A percentile compares a stretch with the other conserved stretches of the same genome.
Conservation (phyloP, 768 basidiomycete species). For the Pleurotus ostreatus region DNA sequence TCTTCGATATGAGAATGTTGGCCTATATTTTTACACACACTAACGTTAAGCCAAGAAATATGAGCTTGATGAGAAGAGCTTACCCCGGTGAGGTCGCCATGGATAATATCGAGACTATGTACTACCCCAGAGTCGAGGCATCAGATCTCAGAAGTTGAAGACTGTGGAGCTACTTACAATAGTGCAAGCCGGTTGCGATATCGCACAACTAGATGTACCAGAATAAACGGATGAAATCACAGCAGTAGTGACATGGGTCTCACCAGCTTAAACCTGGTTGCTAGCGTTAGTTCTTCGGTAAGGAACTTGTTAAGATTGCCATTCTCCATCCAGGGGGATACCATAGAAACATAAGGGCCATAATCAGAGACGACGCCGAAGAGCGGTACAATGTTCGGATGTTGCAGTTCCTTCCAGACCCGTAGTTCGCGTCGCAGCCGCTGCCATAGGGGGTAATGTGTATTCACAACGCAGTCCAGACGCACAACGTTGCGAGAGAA, state of each 20-base stretch:
- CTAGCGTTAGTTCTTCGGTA: background rate
- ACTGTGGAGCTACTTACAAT: constrained; percentile 2
- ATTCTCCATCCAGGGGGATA: constrained; percentile 19
- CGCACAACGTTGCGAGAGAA: background rate
- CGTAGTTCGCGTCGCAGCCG: constrained; percentile 19
- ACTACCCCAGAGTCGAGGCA: background rate
- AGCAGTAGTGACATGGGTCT: background rate
- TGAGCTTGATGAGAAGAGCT: background rate
- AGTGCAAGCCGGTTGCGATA: constrained; percentile 5
- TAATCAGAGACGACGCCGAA: constrained; percentile 21
- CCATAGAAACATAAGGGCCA: constrained; percentile 26
- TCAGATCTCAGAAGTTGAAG: background rate
- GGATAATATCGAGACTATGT: constrained; percentile 6
- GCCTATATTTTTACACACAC: background rate
- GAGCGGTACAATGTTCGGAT: constrained; percentile 25
- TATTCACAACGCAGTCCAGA: background rate
- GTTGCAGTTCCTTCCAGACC: constrained; percentile 24
- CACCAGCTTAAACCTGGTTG: constrained; percentile 8
- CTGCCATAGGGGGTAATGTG: background rate
- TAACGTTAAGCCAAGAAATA: background rate
- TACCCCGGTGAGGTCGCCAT: constrained; percentile 12
- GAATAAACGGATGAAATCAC: background rate
- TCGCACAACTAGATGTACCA: constrained; percentile 2
- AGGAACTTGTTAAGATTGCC: constrained; percentile 14
- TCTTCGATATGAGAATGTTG: constrained; percentile 8